Evolutionary conservation across 306 rosid genomes (phyloP).

Genomic region (Prosopis cineraria): DNA sequence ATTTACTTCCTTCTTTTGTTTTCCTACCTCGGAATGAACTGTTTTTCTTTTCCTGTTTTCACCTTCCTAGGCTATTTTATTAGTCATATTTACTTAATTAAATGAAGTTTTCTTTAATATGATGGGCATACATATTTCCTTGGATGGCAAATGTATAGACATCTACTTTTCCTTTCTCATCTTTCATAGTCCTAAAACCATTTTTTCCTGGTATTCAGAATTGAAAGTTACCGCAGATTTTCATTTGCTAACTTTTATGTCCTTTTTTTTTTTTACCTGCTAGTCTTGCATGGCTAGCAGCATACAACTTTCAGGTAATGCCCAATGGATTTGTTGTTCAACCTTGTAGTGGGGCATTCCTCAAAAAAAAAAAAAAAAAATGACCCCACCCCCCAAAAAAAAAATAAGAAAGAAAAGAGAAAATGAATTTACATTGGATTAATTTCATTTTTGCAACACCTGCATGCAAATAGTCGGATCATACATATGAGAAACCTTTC

Average conservation of each 20-base stretch:
- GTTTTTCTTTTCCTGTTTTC: not conserved
- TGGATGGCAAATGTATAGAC: slow-evolving; percentile 10
- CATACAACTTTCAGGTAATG: not conserved
- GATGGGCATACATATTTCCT: not conserved
- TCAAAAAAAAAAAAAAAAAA: not conserved
- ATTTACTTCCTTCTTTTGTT: slow-evolving; percentile 17
- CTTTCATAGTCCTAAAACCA: not conserved
- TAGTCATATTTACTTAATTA: slow-evolving; percentile 3
- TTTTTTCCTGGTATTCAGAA: not conserved
- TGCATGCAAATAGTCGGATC: not conserved
- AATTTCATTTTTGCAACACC: too few relatives aligned
- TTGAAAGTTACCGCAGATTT: slow-evolving; percentile 8
- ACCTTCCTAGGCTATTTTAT: not conserved
- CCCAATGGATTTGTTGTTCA: not conserved
- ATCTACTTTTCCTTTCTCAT: slow-evolving; percentile 11
- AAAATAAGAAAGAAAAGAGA: too few relatives aligned
- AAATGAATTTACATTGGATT: too few relatives aligned
- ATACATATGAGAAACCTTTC: not conserved
- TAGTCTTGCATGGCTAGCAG: slow-evolving; percentile 4
- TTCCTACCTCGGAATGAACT: not conserved
- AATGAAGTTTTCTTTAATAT: not conserved
- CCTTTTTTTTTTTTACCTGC: not conserved
- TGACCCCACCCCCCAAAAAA: not conserved
- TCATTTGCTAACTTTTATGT: not conserved
- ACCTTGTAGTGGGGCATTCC: slow-evolving; percentile 9